Conservation (phyloP, 176 grass and related monocot genomes). For the Oropetium thomaeum region DNA sequence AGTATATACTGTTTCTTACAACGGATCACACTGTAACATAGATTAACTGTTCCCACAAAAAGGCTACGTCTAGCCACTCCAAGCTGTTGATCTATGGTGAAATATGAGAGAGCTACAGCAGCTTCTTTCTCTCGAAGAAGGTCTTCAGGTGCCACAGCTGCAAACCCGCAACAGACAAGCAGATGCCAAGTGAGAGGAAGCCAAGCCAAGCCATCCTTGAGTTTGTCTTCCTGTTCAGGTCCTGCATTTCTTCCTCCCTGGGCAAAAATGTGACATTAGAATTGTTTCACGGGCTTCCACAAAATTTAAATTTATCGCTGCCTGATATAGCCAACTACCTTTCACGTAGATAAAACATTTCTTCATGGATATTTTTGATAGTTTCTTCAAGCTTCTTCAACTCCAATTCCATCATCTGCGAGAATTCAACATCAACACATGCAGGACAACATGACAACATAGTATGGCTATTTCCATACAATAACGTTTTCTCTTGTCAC, state of each 20-base stretch:
- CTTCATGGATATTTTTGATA: conserved; percentile 77
- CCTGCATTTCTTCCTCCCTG: conserved; percentile 97
- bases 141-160: conserved; percentile 96
- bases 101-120: conserved; percentile 49
- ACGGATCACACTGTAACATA: not conserved
- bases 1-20: conserved; percentile 36
- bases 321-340: conserved; percentile 45
- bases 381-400: conserved; percentile 88
- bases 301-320: not conserved
- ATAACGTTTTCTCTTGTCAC: not conserved
- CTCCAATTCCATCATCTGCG: conserved; percentile 78
- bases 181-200: conserved; percentile 76
- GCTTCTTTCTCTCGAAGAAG: conserved; percentile 99
- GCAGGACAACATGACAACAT: not conserved
- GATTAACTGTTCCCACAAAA: conserved; percentile 4
- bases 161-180: conserved; percentile 76
- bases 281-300: not conserved
- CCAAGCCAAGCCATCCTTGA: conserved; percentile 93
- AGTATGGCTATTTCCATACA: not conserved
- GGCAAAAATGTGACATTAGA: not conserved
- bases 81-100: conserved; percentile 5
- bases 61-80: not conserved
- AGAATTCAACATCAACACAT: conserved; percentile 6
- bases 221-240: conserved; percentile 81
- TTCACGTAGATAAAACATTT: conserved; percentile 90